phyloP scores from a whole-genome alignment of 2,329 filamentous ascomycete genomes.

The Botrytis aclada region DNA sequence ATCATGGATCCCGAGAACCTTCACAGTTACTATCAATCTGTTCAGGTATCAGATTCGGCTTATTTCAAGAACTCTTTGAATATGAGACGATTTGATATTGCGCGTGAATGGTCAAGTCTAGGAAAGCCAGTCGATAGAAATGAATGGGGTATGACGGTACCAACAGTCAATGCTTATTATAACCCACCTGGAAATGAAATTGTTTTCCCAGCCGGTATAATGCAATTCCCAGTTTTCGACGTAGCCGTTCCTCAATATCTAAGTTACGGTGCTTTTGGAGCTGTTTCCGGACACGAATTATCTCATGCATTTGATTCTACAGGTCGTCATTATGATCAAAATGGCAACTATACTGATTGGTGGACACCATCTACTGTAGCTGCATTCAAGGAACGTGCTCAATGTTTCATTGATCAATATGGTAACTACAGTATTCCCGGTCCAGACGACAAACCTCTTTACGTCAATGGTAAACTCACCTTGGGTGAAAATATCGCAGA shows the following conservation, averaged over 20 bases:
- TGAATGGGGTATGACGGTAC: conserved; percentile 58
- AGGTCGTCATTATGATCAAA: conserved; percentile 62
- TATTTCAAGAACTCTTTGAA: conserved; percentile 59
- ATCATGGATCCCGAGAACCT: conserved; percentile 57
- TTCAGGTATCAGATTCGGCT: conserved; percentile 49
- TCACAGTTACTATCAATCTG: conserved; percentile 52
- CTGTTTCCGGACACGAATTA: conserved; percentile 65
- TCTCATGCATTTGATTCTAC: conserved; percentile 68
- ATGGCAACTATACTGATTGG: conserved; percentile 64
- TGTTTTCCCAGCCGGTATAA: conserved; percentile 66
- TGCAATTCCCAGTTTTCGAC: conserved; percentile 66
- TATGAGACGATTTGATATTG: conserved; percentile 47
- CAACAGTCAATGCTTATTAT: conserved; percentile 64
- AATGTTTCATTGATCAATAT: conserved; percentile 70
- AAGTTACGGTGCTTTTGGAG: conserved; percentile 66
- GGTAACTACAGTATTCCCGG: conserved; percentile 56
- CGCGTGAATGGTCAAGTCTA: conserved; percentile 54
- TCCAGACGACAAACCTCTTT: conserved; percentile 53
- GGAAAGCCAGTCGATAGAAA: conserved; percentile 59
- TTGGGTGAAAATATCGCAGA: conserved; percentile 71
- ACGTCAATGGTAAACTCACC: conserved; percentile 62
- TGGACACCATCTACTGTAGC: conserved; percentile 59
- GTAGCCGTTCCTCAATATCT: conserved; percentile 61
- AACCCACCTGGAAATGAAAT: conserved; percentile 59
- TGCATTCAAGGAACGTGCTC: conserved; percentile 55